Conservation (phyloP, 352 stramenopile genomes). For the Phytophthora palmivora region DNA sequence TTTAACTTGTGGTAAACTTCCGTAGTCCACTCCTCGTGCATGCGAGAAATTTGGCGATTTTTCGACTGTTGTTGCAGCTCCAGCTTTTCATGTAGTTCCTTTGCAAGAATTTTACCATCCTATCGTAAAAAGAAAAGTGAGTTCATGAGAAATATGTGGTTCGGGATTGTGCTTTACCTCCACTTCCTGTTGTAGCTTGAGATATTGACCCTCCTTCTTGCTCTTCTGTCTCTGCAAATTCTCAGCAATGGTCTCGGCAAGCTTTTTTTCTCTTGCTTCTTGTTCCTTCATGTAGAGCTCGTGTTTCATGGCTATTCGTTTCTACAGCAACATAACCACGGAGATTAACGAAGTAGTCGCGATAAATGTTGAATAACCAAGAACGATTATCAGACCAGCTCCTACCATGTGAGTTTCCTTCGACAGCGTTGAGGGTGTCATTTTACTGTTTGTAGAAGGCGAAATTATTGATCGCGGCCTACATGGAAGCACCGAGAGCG, state of each 20-base stretch:
- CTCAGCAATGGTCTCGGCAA: constrained; percentile 68
- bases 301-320: constrained; percentile 79
- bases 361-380: neutral
- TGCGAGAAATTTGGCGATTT: constrained; percentile 63
- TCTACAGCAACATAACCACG: constrained; percentile 36
- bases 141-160: too few relatives aligned
- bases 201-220: constrained; percentile 71
- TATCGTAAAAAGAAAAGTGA: too few relatives aligned
- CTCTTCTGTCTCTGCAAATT: constrained; percentile 68
- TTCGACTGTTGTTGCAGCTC: constrained; percentile 72
- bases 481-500: too few relatives aligned
- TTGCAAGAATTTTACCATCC: constrained; percentile 62
- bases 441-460: constrained; percentile 25
- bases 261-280: constrained; percentile 64
- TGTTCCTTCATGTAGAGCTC: constrained; percentile 78
- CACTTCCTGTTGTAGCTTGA: constrained; percentile 76
- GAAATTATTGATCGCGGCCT: constrained; percentile 29
- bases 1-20: constrained; percentile 80
- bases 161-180: too few relatives aligned
- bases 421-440: constrained; percentile 53
- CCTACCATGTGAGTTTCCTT: constrained; percentile 60
- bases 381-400: neutral
- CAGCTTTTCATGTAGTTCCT: constrained; percentile 72
- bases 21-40: constrained; percentile 77
- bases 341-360: too few relatives aligned